Evolutionary conservation across 2,329 filamentous ascomycete species (phyloP).

Genomic region (Fusarium buharicum): DNA sequence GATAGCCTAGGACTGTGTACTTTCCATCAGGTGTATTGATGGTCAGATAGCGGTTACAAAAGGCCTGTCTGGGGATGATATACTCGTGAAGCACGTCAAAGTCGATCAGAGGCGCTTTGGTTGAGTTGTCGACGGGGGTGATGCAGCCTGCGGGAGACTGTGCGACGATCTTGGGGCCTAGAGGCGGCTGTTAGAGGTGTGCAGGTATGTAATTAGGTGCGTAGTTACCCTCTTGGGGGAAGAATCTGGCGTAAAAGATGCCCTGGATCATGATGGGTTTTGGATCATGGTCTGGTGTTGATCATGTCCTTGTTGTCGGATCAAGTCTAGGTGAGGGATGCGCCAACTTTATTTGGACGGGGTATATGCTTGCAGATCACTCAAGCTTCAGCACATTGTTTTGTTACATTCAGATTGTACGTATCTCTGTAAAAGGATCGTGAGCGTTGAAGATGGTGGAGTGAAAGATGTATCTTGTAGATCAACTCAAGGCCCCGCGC

Average conservation of each 20-base stretch:
- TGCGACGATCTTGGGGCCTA: constrained; percentile 71
- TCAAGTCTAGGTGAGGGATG: not conserved
- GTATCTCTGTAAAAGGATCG: not conserved
- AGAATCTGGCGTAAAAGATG: constrained; percentile 77
- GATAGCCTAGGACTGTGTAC: constrained; percentile 85
- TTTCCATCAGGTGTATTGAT: constrained; percentile 76
- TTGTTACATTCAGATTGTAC: not conserved
- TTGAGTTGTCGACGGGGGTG: constrained; percentile 55
- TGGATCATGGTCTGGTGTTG: constrained; percentile 27
- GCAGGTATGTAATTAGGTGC: not conserved
- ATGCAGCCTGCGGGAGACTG: constrained; percentile 72
- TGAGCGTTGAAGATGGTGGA: constrained; percentile 1
- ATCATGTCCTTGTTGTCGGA: constrained; percentile 3
- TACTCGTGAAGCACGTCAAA: constrained; percentile 90
- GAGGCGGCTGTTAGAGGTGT: not conserved
- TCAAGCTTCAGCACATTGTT: not conserved
- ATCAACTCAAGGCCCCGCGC: not conserved
- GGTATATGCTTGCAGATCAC: not conserved
- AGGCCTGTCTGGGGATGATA: constrained; percentile 92
- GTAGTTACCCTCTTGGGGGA: constrained; percentile 68
- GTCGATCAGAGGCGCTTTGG: constrained; percentile 73
- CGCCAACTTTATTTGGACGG: not conserved
- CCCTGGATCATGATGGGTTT: constrained; percentile 69
- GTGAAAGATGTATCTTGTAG: not conserved
- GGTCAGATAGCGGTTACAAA: constrained; percentile 90